Evolutionary conservation across 2,329 filamentous ascomycete genomes (phyloP).

Genomic region (Zymoseptoria brevis): DNA sequence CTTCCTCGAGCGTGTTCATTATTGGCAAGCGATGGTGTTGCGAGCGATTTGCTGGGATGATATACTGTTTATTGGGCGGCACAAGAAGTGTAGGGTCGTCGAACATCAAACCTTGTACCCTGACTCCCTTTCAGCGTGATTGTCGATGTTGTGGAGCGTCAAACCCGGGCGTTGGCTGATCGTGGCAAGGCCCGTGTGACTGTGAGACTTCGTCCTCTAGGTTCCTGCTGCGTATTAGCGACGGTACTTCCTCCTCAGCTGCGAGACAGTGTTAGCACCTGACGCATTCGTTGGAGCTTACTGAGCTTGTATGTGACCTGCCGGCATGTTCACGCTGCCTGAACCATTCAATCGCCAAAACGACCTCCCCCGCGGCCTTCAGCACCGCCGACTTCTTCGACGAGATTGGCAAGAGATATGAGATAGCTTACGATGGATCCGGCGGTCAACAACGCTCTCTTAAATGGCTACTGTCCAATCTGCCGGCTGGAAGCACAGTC

Average conservation of each 20-base stretch:
- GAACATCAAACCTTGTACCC: not conserved
- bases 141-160: not conserved
- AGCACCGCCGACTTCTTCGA: slow-evolving; percentile 3
- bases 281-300: too few species aligned
- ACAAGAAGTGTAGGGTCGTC: not conserved
- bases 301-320: too few species aligned
- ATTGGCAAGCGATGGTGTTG: not conserved
- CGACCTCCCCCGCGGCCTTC: not conserved
- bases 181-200: too few species aligned
- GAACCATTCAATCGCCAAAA: not conserved
- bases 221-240: too few species aligned
- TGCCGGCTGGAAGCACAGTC: slow-evolving; percentile 10
- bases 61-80: not conserved
- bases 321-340: too few species aligned
- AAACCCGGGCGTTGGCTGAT: not conserved
- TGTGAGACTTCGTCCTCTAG: too few species aligned
- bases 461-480: slow-evolving; percentile 8
- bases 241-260: too few species aligned
- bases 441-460: slow-evolving; percentile 2
- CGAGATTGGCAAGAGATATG: slow-evolving; percentile 5
- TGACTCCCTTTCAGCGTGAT: not conserved
- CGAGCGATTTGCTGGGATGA: not conserved
- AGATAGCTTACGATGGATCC: slow-evolving; percentile 3
- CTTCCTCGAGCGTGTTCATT: not conserved
- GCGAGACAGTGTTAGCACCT: too few species aligned